These are phyloP conservation scores for Solanum pennellii DNA, from an alignment of 257 asterid species.

Conservation along the genomic window DNA sequence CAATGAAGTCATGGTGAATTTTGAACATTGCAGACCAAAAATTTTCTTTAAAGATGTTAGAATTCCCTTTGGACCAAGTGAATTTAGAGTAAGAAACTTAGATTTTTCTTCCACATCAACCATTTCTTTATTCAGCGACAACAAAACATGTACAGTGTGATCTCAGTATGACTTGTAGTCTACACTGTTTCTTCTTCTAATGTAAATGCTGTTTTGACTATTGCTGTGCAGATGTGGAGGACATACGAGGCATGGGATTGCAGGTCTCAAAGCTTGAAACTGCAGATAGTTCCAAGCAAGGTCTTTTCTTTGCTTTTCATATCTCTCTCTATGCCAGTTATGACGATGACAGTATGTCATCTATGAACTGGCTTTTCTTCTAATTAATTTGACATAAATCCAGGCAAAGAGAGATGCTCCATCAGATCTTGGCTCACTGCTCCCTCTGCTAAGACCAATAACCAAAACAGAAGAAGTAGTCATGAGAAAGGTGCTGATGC, in stretches of 20 bases:
- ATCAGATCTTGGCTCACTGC: slow-evolving; percentile 77
- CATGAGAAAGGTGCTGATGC: slow-evolving; percentile 18
- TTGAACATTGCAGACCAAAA: not conserved
- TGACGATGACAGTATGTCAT: not conserved
- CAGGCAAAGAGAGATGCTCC: slow-evolving; percentile 53
- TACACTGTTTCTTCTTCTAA: not conserved
- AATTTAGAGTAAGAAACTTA: not conserved
- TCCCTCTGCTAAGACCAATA: slow-evolving; percentile 27
- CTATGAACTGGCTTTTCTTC: not conserved
- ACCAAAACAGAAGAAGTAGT: slow-evolving; percentile 8
- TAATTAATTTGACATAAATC: slow-evolving; percentile 7
- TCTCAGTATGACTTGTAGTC: not conserved
- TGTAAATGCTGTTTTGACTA: not conserved
- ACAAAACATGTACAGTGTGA: not conserved
- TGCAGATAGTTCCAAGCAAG: slow-evolving; percentile 44
- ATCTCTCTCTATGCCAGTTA: not conserved
- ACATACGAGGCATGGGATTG: slow-evolving; percentile 92
- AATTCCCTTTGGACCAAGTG: not conserved
- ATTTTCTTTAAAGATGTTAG: not conserved
- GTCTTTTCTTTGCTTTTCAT: slow-evolving; percentile 4
- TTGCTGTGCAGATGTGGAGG: slow-evolving; percentile 53
- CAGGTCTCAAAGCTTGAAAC: slow-evolving; percentile 95
- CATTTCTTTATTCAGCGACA: not conserved
- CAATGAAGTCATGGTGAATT: not conserved
- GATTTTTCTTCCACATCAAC: not conserved